These are phyloP conservation scores for Cryptosporidium canis DNA, from an alignment of 169 alveolate species.

Conservation along the genomic window DNA sequence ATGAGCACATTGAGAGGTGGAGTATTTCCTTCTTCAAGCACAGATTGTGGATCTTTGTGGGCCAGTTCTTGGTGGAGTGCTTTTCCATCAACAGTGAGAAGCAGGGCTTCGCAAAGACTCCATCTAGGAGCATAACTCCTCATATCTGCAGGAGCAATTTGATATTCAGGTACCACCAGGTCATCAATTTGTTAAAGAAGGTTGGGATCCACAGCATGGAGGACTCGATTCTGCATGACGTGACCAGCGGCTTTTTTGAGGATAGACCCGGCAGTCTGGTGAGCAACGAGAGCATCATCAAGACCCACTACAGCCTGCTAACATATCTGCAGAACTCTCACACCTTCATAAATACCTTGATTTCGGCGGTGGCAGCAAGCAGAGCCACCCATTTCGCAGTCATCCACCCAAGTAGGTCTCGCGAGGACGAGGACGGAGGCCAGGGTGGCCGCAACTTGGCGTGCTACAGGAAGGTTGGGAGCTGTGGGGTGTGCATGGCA, in stretches of 20 bases:
- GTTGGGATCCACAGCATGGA: slow-evolving; percentile 8
- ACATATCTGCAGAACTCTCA: slow-evolving; percentile 42
- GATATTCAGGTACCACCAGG: slow-evolving; percentile 19
- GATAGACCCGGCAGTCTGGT: background rate
- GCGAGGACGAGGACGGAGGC: background rate
- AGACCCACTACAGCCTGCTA: background rate
- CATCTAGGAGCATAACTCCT: background rate
- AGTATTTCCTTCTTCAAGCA: slow-evolving; percentile 1
- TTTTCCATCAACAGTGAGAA: background rate
- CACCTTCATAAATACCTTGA: background rate
- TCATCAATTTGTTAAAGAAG: slow-evolving; percentile 21
- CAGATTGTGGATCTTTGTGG: slow-evolving; percentile 30
- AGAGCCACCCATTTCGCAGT: background rate
- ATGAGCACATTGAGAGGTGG: slow-evolving; percentile 19
- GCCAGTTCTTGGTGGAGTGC: slow-evolving; percentile 10
- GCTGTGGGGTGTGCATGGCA: slow-evolving; percentile 6
- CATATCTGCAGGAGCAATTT: slow-evolving; percentile 27
- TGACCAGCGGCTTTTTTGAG: background rate
- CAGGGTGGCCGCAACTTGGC: background rate
- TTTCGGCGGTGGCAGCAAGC: background rate
- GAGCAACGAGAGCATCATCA: background rate
- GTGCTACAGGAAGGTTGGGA: background rate
- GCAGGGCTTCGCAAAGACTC: background rate
- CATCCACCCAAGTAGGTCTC: background rate
- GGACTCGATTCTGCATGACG: background rate